phyloP scores from a whole-genome alignment of 169 alveolate species.

The Eimeria maxima region DNA sequence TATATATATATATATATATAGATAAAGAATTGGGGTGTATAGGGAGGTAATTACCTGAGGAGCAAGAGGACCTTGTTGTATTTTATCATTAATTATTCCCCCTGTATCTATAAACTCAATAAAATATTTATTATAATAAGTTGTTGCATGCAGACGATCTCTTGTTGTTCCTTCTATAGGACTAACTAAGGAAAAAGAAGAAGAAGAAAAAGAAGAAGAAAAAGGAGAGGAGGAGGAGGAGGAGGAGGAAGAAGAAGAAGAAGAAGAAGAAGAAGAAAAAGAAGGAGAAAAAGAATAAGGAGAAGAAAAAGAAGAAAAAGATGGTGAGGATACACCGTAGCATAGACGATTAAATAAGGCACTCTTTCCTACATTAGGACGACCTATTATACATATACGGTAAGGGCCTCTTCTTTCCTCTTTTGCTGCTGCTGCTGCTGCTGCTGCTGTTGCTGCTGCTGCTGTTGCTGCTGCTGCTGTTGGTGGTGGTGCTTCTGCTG shows the following conservation, averaged over 20 bases:
- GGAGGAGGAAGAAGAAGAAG: no score
- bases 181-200: neutral
- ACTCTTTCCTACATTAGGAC: slow-evolving; percentile 78
- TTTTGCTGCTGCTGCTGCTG: neutral
- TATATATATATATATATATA: neutral
- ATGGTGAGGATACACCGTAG: neutral
- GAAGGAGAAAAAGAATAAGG: no score
- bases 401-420: no score
- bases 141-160: slow-evolving; percentile 28
- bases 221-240: no score
- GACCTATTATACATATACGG: slow-evolving; percentile 72
- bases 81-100: slow-evolving; percentile 47
- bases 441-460: neutral
- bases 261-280: no score
- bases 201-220: neutral
- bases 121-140: neutral
- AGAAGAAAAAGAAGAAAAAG: no score
- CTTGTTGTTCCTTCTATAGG: slow-evolving; percentile 29
- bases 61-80: slow-evolving; percentile 46
- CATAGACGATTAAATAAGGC: slow-evolving; percentile 51
- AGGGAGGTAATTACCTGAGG: slow-evolving; percentile 8
- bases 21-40: neutral
- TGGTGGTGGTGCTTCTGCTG: neutral
- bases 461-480: neutral
- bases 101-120: slow-evolving; percentile 69